Conservation (phyloP, 176 grass and related monocot species). For the Aegilops bicornis region DNA sequence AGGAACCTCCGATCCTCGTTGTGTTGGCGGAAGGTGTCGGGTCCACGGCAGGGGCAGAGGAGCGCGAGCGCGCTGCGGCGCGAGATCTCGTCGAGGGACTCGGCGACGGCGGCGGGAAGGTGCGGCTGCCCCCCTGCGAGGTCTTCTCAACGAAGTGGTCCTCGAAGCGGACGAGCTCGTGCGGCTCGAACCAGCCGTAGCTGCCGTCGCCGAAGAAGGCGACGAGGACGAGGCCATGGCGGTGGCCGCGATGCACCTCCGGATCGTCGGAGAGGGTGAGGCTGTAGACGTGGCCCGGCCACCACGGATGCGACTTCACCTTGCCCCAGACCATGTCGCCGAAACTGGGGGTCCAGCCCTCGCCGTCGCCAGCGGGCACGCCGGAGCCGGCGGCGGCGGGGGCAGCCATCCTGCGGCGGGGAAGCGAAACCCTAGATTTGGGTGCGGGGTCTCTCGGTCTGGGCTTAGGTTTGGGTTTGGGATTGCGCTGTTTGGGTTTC, state of each 20-base stretch:
- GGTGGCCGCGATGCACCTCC: conserved; percentile 49
- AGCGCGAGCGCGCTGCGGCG: conserved; percentile 66
- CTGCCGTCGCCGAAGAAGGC: conserved; percentile 97
- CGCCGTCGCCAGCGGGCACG: conserved; percentile 2
- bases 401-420: conserved; percentile 42
- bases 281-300: conserved; percentile 89
- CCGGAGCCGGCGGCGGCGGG: conserved; percentile 23
- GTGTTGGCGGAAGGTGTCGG: conserved; percentile 43
- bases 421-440: conserved; percentile 48
- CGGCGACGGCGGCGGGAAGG: conserved; percentile 67
- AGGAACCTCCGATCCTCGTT: conserved; percentile 41
- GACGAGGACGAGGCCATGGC: conserved; percentile 68
- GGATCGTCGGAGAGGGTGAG: conserved; percentile 50
- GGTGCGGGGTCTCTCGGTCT: neutral
- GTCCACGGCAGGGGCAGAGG: conserved; percentile 58
- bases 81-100: conserved; percentile 75
- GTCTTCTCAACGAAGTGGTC: conserved; percentile 60
- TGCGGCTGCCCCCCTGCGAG: conserved; percentile 48
- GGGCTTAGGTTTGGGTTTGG: conserved; percentile 27
- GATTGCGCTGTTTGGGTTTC: conserved; percentile 19
- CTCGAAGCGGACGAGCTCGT: conserved; percentile 72
- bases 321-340: conserved; percentile 98
- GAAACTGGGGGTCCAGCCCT: conserved; percentile 24
- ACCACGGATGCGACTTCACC: conserved; percentile 99
- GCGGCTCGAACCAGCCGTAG: conserved; percentile 93